phyloP scores from a whole-genome alignment of 345 rosid species.

The Rhodamnia argentea region DNA sequence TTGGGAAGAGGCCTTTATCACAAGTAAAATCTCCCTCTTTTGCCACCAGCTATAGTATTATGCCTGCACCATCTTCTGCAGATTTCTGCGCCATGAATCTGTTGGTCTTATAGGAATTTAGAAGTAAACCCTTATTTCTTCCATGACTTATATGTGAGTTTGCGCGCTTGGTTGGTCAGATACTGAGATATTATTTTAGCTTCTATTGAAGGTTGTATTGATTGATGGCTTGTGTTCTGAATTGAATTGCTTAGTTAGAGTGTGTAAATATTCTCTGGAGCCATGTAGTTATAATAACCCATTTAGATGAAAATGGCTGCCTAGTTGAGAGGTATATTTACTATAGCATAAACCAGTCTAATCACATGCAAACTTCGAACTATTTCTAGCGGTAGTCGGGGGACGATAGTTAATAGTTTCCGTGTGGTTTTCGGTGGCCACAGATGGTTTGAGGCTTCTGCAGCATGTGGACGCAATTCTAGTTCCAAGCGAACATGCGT shows the following conservation, averaged over 20 bases:
- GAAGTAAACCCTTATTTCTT: neutral
- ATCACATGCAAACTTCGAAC: neutral
- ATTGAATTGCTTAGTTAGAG: neutral
- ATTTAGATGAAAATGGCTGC: neutral
- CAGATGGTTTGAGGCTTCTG: slow-evolving; percentile 70
- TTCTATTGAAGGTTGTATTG: neutral
- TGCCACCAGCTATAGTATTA: neutral
- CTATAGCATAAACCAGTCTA: neutral
- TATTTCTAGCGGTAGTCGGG: neutral
- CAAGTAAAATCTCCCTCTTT: slow-evolving; percentile 27
- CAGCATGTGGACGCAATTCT: slow-evolving; percentile 56
- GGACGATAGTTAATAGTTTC: neutral
- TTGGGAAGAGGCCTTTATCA: slow-evolving; percentile 75
- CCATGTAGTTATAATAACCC: neutral
- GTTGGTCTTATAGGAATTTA: neutral
- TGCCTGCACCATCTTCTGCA: neutral
- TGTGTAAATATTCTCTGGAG: neutral
- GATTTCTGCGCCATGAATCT: neutral
- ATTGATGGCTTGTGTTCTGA: neutral
- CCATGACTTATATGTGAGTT: neutral
- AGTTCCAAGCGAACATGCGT: slow-evolving; percentile 39
- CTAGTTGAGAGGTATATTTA: neutral
- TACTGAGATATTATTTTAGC: neutral
- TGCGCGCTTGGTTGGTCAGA: neutral
- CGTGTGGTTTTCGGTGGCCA: neutral